Evolutionary conservation across 129 eudicot genomes (phyloP).

Genomic region (Scalesia atractyloides): DNA sequence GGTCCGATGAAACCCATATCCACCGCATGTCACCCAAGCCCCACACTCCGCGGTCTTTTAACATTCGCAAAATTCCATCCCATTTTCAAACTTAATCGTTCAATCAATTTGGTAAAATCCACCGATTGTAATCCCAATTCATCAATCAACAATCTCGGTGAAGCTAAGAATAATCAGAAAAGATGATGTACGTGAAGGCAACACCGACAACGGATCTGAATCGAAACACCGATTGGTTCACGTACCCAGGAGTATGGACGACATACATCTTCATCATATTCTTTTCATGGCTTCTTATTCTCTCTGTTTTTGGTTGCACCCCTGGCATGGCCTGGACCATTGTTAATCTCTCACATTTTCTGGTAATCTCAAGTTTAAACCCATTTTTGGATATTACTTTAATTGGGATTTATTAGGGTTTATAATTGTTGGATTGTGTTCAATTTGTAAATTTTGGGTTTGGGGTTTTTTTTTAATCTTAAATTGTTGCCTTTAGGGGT

Average conservation of each 20-base stretch:
- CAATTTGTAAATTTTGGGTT: neutral
- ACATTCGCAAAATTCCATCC: neutral
- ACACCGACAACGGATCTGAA: slow-evolving; percentile 88
- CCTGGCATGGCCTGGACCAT: slow-evolving; percentile 96
- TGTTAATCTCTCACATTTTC: slow-evolving; percentile 75
- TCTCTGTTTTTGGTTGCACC: slow-evolving; percentile 71
- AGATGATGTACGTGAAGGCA: slow-evolving; percentile 61
- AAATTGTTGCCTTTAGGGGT: too few relatives aligned
- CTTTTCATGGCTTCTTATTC: slow-evolving; percentile 81
- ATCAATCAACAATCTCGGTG: neutral
- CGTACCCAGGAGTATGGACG: slow-evolving; percentile 97
- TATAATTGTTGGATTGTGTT: neutral
- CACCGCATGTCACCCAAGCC: too few relatives aligned
- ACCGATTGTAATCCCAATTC: neutral
- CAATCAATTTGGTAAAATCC: neutral
- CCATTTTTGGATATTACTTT: too few relatives aligned
- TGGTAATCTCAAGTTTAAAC: too few relatives aligned
- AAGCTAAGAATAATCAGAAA: neutral
- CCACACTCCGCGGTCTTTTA: too few relatives aligned
- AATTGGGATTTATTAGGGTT: too few relatives aligned
- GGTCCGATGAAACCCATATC: too few relatives aligned
- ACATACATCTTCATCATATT: slow-evolving; percentile 72
- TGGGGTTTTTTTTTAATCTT: too few relatives aligned
- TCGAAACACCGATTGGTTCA: slow-evolving; percentile 89
- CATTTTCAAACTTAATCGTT: neutral